Evolutionary conservation across 805 yeast species (phyloP).

Genomic region (Yamadazyma takamatsuzukensis): DNA sequence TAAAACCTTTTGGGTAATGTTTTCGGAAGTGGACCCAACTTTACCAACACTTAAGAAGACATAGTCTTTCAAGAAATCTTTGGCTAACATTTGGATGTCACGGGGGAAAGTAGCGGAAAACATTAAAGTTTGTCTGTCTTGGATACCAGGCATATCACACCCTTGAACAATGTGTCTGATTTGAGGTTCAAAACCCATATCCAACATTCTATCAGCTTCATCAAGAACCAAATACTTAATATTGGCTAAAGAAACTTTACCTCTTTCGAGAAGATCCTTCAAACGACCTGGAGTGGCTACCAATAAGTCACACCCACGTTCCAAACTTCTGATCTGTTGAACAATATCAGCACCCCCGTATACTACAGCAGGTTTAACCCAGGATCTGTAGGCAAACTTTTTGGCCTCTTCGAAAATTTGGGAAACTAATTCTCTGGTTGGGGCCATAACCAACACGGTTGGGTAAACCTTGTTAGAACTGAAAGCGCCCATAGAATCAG

Average conservation of each 20-base stretch:
- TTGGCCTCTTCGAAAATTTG: slow-evolving; percentile 95
- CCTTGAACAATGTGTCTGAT: slow-evolving; percentile 97
- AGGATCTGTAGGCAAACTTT: slow-evolving; percentile 94
- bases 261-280: slow-evolving; percentile 93
- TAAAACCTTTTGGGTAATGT: slow-evolving; percentile 89
- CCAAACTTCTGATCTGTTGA: slow-evolving; percentile 80
- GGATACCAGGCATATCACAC: slow-evolving; percentile 94
- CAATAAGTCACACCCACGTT: slow-evolving; percentile 90
- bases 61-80: slow-evolving; percentile 94
- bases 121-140: slow-evolving; percentile 93
- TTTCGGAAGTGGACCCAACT: slow-evolving; percentile 98
- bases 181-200: slow-evolving; percentile 99
- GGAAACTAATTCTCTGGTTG: slow-evolving; percentile 97
- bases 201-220: slow-evolving; percentile 99
- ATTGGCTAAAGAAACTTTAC: slow-evolving; percentile 81
- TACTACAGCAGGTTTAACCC: slow-evolving; percentile 95
- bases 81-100: slow-evolving; percentile 94
- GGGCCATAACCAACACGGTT: slow-evolving; percentile 93
- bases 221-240: slow-evolving; percentile 93
- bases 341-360: slow-evolving; percentile 98
- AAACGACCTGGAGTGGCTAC: slow-evolving; percentile 99
- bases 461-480: slow-evolving; percentile 83
- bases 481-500: slow-evolving; percentile 47
- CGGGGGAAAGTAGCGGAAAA: slow-evolving; percentile 99
- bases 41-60: slow-evolving; percentile 96